Conservation (phyloP, 2,329 filamentous ascomycete genomes). For the Monascus ruber region DNA sequence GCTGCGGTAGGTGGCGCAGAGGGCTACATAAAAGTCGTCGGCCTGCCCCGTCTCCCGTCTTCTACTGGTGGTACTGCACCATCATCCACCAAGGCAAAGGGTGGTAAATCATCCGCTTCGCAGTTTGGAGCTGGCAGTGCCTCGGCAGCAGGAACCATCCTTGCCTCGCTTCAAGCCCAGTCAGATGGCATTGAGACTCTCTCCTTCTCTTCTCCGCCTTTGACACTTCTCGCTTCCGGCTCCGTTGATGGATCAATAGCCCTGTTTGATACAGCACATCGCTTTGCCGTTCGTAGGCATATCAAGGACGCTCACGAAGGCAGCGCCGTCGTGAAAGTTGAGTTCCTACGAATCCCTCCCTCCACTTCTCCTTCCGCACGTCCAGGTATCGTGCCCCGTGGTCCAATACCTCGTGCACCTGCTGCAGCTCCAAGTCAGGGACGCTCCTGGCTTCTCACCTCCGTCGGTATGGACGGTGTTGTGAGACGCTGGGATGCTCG, state of each 20-base stretch:
- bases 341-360: constrained; percentile 55
- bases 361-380: constrained; percentile 17
- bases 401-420: neutral
- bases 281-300: constrained; percentile 75
- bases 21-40: constrained; percentile 74
- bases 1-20: constrained; percentile 80
- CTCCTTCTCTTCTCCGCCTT: constrained; percentile 49
- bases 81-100: constrained; percentile 39
- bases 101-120: constrained; percentile 24
- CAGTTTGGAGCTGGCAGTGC: constrained; percentile 13
- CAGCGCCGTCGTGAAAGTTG: constrained; percentile 84
- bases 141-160: constrained; percentile 54
- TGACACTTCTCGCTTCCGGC: constrained; percentile 51
- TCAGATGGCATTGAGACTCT: constrained; percentile 67
- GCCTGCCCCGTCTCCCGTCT: constrained; percentile 55
- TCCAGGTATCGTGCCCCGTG: constrained; percentile 13
- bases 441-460: constrained; percentile 63
- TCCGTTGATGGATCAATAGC: constrained; percentile 61
- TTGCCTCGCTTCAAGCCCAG: constrained; percentile 74
- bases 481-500: constrained; percentile 77
- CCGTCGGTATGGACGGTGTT: constrained; percentile 83
- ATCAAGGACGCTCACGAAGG: constrained; percentile 76
- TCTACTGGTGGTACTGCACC: constrained; percentile 27
- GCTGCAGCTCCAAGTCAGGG: constrained; percentile 18
- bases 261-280: constrained; percentile 74